A percentile compares a stretch with the other conserved stretches of the same genome.
Conservation (phyloP, 2,329 filamentous ascomycete genomes). For the Microdochium paspali region DNA sequence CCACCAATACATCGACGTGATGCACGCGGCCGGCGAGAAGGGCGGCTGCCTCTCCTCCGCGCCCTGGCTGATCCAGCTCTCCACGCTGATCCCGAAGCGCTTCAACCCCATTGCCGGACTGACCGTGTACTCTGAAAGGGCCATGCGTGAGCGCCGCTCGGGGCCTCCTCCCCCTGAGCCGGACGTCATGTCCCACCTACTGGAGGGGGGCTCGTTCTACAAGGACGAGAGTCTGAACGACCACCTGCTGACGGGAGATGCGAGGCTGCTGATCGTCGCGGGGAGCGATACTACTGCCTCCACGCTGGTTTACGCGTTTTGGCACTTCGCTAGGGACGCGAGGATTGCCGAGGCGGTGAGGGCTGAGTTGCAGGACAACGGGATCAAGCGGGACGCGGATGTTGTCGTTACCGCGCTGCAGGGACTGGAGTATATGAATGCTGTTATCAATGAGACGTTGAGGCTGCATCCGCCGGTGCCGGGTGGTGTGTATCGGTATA, state of each 20-base stretch:
- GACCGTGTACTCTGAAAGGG: conserved; percentile 6
- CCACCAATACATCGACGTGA: conserved; percentile 8
- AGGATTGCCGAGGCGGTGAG: conserved; percentile 3
- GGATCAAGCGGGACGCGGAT: conserved; percentile 5
- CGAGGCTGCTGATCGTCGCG: conserved; percentile 7
- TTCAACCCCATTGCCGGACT: conserved; percentile 8
- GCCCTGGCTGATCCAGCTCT: conserved; percentile 9
- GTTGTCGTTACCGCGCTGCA: conserved; percentile 5
- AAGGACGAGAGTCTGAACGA: conserved; percentile 5
- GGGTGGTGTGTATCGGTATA: conserved; percentile 7
- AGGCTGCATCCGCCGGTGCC: conserved; percentile 8
- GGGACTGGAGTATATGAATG: conserved; percentile 6
- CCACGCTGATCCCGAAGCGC: conserved; percentile 4
- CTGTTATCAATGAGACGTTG: conserved; percentile 9
- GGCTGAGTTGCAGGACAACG: conserved; percentile 5
- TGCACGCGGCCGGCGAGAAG: conserved; percentile 6
- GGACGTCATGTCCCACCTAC: conserved; percentile 8
- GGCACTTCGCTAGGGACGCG: conserved; percentile 4
- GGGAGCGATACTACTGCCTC: conserved; percentile 8
- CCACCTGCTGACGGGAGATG: conserved; percentile 6
- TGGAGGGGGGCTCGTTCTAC: conserved; percentile 7
- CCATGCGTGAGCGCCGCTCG: conserved; percentile 7
- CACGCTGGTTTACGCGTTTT: conserved; percentile 6
- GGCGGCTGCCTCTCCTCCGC: conserved; percentile 6
- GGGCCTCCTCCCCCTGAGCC: conserved; percentile 5